phyloP scores from a whole-genome alignment of 306 rosid genomes.

The Rubus parviflorus region DNA sequence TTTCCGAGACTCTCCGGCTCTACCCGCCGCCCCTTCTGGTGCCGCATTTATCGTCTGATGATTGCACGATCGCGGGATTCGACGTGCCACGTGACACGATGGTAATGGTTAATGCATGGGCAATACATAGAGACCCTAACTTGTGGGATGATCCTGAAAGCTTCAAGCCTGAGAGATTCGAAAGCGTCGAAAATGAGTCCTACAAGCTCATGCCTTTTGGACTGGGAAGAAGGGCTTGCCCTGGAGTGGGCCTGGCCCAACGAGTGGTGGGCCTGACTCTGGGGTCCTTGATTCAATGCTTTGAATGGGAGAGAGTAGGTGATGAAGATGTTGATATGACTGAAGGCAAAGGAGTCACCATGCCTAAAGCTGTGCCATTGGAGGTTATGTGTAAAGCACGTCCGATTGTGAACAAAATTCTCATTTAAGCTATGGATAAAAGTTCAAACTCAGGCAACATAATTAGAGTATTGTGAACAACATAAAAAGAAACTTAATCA shows the following conservation, averaged over 20 bases:
- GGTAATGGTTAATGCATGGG: conserved; percentile 52
- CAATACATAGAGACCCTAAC: conserved; percentile 21
- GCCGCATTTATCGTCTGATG: conserved; percentile 41
- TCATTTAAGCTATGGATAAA: not conserved
- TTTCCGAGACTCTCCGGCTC: conserved; percentile 42
- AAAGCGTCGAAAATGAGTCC: no score
- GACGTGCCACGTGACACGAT: conserved; percentile 44
- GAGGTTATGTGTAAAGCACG: conserved; percentile 21
- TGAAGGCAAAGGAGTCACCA: conserved; percentile 24
- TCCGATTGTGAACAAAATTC: conserved; percentile 24
- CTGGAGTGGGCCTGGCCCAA: not conserved
- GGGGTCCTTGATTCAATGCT: not conserved
- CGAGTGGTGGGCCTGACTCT: not conserved
- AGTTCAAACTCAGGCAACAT: no score
- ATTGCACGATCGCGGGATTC: conserved; percentile 36
- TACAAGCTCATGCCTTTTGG: not conserved
- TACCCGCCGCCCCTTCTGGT: conserved; percentile 37
- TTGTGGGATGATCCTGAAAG: not conserved
- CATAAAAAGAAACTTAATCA: no score
- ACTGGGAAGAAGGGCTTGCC: conserved; percentile 12
- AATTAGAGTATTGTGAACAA: no score
- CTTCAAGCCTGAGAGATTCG: not conserved
- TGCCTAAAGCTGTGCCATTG: conserved; percentile 36
- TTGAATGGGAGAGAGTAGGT: not conserved
- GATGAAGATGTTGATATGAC: conserved; percentile 41